These are phyloP conservation scores for Arctium minus DNA, from an alignment of 129 eudicot species.

Conservation along the genomic window DNA sequence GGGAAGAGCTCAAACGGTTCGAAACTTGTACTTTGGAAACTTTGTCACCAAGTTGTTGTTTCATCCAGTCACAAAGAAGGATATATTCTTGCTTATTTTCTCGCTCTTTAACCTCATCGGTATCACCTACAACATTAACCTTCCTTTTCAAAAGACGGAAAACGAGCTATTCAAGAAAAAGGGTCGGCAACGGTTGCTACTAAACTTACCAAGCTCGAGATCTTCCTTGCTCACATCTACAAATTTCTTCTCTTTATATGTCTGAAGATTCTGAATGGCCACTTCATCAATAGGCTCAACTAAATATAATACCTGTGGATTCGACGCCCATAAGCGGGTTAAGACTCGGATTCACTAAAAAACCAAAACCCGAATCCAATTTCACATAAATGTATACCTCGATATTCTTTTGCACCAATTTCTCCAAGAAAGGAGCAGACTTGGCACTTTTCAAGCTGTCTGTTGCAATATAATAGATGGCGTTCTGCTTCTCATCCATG, in stretches of 20 bases:
- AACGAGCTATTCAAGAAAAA: background rate
- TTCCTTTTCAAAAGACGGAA: background rate
- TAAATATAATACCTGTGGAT: constrained; percentile 61
- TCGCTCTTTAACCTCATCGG: constrained; percentile 87
- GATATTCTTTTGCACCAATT: constrained; percentile 74
- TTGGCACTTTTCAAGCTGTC: constrained; percentile 97
- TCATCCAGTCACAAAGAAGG: constrained; percentile 93
- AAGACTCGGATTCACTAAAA: background rate
- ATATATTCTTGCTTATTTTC: constrained; percentile 83
- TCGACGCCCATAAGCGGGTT: background rate
- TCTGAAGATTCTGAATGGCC: constrained; percentile 86
- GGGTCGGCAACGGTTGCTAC: background rate
- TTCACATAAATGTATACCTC: constrained; percentile 48
- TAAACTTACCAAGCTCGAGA: constrained; percentile 85
- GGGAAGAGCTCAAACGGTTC: constrained; percentile 90
- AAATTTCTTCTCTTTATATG: constrained; percentile 91
- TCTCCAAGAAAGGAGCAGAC: constrained; percentile 93
- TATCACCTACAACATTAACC: constrained; percentile 49
- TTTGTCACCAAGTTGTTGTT: constrained; percentile 94
- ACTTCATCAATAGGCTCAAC: constrained; percentile 97
- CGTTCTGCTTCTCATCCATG: constrained; percentile 89
- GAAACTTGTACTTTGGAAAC: constrained; percentile 97
- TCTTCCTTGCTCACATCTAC: constrained; percentile 99
- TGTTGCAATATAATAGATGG: constrained; percentile 87
- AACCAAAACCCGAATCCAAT: background rate